Percentiles rank a stretch among this genome's conserved stretches.
Evolutionary conservation across 495 filamentous ascomycete genomes (phyloP).

Genomic region (Tuber borchii): DNA sequence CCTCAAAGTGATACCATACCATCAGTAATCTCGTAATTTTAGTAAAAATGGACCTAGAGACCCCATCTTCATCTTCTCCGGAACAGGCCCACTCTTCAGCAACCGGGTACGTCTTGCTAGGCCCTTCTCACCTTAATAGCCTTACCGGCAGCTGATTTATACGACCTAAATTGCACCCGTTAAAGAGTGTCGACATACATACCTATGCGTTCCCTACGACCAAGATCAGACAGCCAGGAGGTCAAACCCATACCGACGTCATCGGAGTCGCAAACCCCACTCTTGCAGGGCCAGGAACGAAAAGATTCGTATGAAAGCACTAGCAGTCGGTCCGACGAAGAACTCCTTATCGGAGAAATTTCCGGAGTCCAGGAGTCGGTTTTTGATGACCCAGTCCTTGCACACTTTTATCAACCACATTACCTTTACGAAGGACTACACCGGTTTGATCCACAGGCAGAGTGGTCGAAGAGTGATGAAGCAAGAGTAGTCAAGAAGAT

Average conservation of each 20-base stretch:
- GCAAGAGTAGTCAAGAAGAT: conserved; percentile 61
- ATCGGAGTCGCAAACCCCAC: conserved; percentile 16
- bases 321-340: conserved; percentile 7
- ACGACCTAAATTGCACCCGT: not conserved
- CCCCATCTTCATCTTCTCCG: not conserved
- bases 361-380: conserved; percentile 31
- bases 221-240: not conserved
- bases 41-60: no score
- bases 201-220: not conserved
- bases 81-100: not conserved
- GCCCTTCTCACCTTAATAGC: not conserved
- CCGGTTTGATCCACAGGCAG: conserved; percentile 65
- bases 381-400: conserved; percentile 37
- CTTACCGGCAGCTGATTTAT: not conserved
- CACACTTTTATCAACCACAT: conserved; percentile 54
- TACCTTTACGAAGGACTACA: conserved; percentile 62
- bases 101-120: not conserved
- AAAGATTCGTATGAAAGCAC: conserved; percentile 26
- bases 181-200: not conserved
- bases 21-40: no score
- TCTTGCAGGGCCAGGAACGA: conserved; percentile 18
- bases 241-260: not conserved
- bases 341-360: not conserved
- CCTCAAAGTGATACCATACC: no score
- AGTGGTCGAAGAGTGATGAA: conserved; percentile 67